Evolutionary conservation across 2,329 filamentous ascomycete species (phyloP), one percentile per base, ranked within the genome.

Genomic region (Huntiella savannae): DNA sequence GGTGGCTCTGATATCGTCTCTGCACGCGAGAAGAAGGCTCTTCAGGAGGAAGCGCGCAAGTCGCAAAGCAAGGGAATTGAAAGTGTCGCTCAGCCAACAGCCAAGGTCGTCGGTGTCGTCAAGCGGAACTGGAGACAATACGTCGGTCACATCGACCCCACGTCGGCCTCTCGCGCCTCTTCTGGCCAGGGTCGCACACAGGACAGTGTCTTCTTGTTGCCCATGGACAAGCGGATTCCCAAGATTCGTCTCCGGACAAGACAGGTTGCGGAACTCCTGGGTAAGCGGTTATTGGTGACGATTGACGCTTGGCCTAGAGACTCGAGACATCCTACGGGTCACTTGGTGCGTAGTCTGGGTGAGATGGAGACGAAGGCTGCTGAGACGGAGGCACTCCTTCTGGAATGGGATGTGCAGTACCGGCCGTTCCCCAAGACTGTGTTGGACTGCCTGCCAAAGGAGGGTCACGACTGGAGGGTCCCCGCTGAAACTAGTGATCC

Each of bases 81-180:
- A 61, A 79, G 79, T 39, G 75, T 77, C 43, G 76, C 84, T 2
- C 86, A 95, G 55, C 91, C 91, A 5, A 96, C 91, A 5, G 91
- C 88, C 19, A 83, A 75, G 58, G 82, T 98, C 10, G 85, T 96
- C 5, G 91, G 91, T 41, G 71, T 96, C 17, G 75, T 94, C 58
- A 95, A 93, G 64, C 77, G 91, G 45, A 96, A 96, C 60, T 98
- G 91, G 91, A 75, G 91, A 50, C 92, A 96, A 61, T 96, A 95
- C 55, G 91, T 98, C 51, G 91, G 91, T 2, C 87, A 95, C 58
- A 80, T 98, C 48, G 91, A 98, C 58, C 78, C 80, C 43, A 83
- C 82, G 8, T 92, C 87, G 2, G 79, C 86, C 42, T 79, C 79
- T 55, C 75, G 78, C 45, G 73, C 77, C 3, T 16, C 16, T 6